Base-by-base conservation (phyloP, 2,329 filamentous ascomycete genomes). In the Fusarium incarnatum region DNA sequence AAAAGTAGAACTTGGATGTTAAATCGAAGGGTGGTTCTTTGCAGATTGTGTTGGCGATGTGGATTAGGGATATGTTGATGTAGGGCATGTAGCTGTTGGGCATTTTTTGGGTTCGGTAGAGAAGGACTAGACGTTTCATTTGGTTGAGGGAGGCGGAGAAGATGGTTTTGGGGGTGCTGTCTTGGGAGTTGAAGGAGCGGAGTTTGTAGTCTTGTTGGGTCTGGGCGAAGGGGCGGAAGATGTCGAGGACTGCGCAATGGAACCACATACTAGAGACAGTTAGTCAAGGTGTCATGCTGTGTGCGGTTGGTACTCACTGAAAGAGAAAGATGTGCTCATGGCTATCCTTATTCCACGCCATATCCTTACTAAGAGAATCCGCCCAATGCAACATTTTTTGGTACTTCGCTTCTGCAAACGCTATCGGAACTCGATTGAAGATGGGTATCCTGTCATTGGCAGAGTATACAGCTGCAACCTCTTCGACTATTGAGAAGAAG, bases 31-130 rank as follows among this genome's bases (percentile, higher is more conserved):
- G 25, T 3, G 16, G n/a, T 11, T 60, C 58, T 30, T 5, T 59
- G 23, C 58, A 50, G 18, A 61, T 59, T 4, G 55, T 60, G 23
- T 13, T 61, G 27, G 44, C 58, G 10, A 61, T 61, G n/a, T 59
- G 58, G 9, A 61, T 9, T 1, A 61, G 34, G 6, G 54, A 59
- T 5, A 59, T 59, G 22, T 59, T 61, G 2, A 61, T 59, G 3
- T 61, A 61, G 12, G 58, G 58, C 54, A 61, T 59, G 7, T 61
- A 61, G 1, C 54, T 59, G 0, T 18, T 49, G 8, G 58, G 27
- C 54, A 49, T 41, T 0, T 59, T 45, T 20, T 59, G 44, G 0
- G 58, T 42, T 2, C 58, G 37, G n/a, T 61, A 61, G 1, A 61
- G 27, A 0, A 61, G 44, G 1, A n/a, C 58, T 0, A 61, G 22